Conservation (phyloP, 805 yeast species). For the Yarrowia osloensis region DNA sequence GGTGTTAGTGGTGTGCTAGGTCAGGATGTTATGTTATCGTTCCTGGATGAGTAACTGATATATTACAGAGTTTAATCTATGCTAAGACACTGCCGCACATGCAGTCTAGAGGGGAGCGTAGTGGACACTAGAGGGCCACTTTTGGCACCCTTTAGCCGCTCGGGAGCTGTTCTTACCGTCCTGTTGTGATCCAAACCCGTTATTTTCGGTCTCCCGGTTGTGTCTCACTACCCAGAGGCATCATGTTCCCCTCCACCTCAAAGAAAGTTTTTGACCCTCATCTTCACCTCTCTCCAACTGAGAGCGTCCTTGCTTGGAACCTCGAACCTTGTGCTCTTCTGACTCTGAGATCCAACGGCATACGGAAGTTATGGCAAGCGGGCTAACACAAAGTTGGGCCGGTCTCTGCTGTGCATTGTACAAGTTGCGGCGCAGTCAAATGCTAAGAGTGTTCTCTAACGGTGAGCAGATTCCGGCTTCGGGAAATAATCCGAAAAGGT, state of each 20-base stretch:
- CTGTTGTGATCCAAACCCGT: neutral
- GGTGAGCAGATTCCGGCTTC: neutral
- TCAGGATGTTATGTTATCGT: neutral
- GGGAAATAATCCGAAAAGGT: neutral
- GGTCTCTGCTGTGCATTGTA: neutral
- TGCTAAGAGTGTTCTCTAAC: neutral
- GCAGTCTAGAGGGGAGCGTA: neutral
- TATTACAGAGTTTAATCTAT: slow-evolving; percentile 10
- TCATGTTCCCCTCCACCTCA: neutral
- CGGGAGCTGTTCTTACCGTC: neutral
- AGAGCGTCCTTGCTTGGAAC: slow-evolving; percentile 1
- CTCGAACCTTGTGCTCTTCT: slow-evolving; percentile 1
- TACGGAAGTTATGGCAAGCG: neutral
- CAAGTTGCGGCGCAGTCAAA: no score
- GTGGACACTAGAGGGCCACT: neutral
- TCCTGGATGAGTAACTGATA: slow-evolving; percentile 16
- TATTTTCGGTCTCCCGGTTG: neutral
- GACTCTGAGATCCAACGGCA: slow-evolving; percentile 20
- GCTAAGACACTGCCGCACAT: slow-evolving; percentile 15
- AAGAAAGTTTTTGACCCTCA: slow-evolving; percentile 10
- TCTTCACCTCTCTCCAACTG: neutral
- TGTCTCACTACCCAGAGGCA: neutral
- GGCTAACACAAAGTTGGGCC: neutral
- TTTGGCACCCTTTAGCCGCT: neutral
- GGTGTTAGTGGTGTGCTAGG: neutral